phyloP scores from a whole-genome alignment of 768 basidiomycete genomes.

The Pilatotrama ljubarskyi region DNA sequence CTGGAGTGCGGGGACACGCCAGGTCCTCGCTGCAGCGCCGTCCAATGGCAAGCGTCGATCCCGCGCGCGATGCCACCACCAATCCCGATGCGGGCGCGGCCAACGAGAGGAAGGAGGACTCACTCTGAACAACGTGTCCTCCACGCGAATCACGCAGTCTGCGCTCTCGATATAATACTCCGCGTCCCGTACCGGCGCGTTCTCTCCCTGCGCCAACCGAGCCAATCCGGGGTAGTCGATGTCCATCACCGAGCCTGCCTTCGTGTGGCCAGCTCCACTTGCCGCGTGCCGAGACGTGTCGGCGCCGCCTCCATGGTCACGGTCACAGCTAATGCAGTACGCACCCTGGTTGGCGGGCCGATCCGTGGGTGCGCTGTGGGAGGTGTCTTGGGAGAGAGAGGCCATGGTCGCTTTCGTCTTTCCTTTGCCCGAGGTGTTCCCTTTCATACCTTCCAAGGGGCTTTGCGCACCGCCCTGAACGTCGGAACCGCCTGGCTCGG shows the following conservation, averaged over 20 bases:
- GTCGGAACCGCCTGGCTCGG: not conserved
- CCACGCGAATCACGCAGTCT: constrained; percentile 63
- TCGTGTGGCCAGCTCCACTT: constrained; percentile 13
- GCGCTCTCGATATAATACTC: constrained; percentile 67
- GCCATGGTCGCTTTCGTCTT: constrained; percentile 4
- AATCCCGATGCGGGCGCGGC: not conserved
- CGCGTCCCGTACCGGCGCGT: constrained; percentile 41
- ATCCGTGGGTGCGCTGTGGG: not conserved
- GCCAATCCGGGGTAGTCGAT: constrained; percentile 3
- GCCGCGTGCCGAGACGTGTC: constrained; percentile 4
- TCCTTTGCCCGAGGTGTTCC: not conserved
- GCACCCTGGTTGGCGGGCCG: not conserved
- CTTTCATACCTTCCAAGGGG: constrained; percentile 1
- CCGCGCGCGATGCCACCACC: not conserved
- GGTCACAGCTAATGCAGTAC: not conserved
- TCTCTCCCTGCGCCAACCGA: not conserved
- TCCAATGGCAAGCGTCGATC: not conserved
- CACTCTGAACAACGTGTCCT: constrained; percentile 70
- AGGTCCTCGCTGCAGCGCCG: not conserved
- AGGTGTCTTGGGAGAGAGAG: not conserved
- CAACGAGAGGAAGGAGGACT: constrained; percentile 24
- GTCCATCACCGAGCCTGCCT: not conserved
- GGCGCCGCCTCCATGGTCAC: not conserved
- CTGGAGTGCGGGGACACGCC: not conserved
- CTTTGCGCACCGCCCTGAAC: not conserved